Evolutionary conservation across 2,329 filamentous ascomycete species (phyloP).

Genomic region (Colletotrichum coccodes): DNA sequence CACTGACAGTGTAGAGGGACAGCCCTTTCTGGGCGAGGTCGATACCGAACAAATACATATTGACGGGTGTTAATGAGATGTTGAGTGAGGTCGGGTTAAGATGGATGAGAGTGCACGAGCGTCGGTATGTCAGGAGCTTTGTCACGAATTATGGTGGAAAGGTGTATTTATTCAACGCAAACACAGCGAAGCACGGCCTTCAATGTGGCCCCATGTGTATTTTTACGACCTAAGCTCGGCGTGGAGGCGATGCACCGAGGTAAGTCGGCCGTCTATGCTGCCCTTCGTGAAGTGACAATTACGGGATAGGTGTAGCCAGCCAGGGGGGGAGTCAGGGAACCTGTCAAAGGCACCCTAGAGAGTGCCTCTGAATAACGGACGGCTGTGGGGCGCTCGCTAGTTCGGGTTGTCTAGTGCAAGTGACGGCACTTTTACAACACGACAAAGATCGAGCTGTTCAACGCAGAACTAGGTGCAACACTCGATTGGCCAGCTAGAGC

Average conservation of each 20-base stretch:
- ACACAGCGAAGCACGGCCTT: not conserved
- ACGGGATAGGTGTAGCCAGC: not conserved
- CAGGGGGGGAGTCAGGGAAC: not conserved
- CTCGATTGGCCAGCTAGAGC: slow-evolving; percentile 9
- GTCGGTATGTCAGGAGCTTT: not conserved
- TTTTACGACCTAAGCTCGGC: not conserved
- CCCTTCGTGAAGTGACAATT: not conserved
- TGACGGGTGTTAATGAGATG: not conserved
- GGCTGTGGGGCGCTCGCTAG: not conserved
- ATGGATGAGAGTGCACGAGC: not conserved
- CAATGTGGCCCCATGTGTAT: not conserved
- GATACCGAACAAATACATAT: slow-evolving; percentile 41
- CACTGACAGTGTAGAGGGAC: slow-evolving; percentile 43
- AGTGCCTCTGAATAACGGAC: not conserved
- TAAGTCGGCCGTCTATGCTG: not conserved
- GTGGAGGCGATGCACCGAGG: not conserved
- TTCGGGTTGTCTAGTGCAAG: not conserved
- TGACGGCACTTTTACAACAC: slow-evolving; percentile 8
- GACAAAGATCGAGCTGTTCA: not conserved
- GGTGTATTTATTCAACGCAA: not conserved
- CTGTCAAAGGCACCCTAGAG: not conserved
- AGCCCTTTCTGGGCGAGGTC: slow-evolving; percentile 47
- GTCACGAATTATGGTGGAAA: not conserved
- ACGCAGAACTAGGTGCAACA: no score
- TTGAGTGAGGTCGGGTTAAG: not conserved